Conservation (phyloP, 1,139 yeast species). For the Keqinozyma sinolaborantium region DNA sequence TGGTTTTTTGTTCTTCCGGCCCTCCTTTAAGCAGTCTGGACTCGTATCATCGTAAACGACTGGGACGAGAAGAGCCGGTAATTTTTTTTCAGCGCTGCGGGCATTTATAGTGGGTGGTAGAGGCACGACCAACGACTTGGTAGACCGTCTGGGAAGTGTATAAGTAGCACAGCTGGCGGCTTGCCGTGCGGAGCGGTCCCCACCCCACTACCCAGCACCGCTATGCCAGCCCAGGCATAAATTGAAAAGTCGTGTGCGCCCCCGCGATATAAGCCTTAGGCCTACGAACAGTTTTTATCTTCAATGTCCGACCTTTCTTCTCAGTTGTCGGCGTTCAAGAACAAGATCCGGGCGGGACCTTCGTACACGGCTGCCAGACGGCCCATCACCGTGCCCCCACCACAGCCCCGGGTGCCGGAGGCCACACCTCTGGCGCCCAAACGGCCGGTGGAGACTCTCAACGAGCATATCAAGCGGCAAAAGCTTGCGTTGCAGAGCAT, state of each 20-base stretch:
- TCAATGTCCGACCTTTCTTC: conserved; percentile 44
- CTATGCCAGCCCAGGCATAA: too few relatives aligned
- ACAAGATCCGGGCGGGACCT: conserved; percentile 46
- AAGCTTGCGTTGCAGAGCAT: conserved; percentile 23
- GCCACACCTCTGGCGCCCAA: conserved; percentile 7
- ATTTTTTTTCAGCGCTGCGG: background rate
- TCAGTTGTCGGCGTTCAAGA: conserved; percentile 47
- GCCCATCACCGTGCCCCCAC: conserved; percentile 4
- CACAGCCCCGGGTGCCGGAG: conserved; percentile 3
- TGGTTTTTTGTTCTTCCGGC: conserved; percentile 18
- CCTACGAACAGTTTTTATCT: too few relatives aligned
- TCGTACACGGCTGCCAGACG: conserved; percentile 20
- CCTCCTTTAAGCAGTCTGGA: background rate
- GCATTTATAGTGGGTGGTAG: too few relatives aligned
- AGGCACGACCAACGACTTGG: too few relatives aligned
- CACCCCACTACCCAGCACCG: too few relatives aligned
- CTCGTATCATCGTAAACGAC: background rate
- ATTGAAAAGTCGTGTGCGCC: too few relatives aligned
- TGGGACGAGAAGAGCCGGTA: background rate
- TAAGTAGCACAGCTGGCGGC: too few relatives aligned
- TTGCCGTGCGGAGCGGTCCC: too few relatives aligned
- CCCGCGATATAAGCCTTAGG: too few relatives aligned
- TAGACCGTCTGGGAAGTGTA: too few relatives aligned
- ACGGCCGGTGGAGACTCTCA: conserved; percentile 23
- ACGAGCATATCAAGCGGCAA: conserved; percentile 37